These are phyloP conservation scores for Colletotrichum sp. DNA, from an alignment of 2,329 filamentous ascomycete genomes.

Conservation along the genomic window DNA sequence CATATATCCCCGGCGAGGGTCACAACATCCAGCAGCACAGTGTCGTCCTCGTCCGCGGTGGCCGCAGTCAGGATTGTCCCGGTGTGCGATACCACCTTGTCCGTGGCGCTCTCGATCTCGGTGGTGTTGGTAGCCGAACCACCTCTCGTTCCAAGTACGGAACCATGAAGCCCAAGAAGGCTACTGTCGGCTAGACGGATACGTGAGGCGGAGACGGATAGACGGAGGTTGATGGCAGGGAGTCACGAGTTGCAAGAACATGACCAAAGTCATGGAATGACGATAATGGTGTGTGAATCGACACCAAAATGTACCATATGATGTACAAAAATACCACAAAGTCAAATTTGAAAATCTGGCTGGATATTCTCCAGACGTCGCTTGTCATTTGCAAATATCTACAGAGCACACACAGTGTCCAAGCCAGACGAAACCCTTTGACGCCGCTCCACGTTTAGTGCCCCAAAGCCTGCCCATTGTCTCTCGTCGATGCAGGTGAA, in stretches of 20 bases:
- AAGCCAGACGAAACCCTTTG: slow-evolving; percentile 15
- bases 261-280: not conserved
- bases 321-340: slow-evolving; percentile 5
- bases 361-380: not conserved
- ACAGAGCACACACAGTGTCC: slow-evolving; percentile 18
- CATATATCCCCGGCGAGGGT: slow-evolving; percentile 96
- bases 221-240: not conserved
- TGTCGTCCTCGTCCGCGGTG: slow-evolving; percentile 93
- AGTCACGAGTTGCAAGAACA: not conserved
- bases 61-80: slow-evolving; percentile 94
- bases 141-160: slow-evolving; percentile 95
- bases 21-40: slow-evolving; percentile 99
- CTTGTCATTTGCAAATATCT: slow-evolving; percentile 10
- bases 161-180: slow-evolving; percentile 97
- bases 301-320: not conserved
- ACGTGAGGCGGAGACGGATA: not conserved
- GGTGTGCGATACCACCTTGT: slow-evolving; percentile 97
- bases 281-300: not conserved
- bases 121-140: slow-evolving; percentile 85
- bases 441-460: slow-evolving; percentile 20
- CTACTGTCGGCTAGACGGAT: slow-evolving; percentile 51
- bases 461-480: slow-evolving; percentile 11
- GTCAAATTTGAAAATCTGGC: not conserved
- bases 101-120: slow-evolving; percentile 89
- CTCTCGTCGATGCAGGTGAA: slow-evolving; percentile 9